Evolutionary conservation across 495 filamentous ascomycete species (phyloP), one percentile per base, ranked within the genome.

Genomic region (Neurospora sp.): DNA sequence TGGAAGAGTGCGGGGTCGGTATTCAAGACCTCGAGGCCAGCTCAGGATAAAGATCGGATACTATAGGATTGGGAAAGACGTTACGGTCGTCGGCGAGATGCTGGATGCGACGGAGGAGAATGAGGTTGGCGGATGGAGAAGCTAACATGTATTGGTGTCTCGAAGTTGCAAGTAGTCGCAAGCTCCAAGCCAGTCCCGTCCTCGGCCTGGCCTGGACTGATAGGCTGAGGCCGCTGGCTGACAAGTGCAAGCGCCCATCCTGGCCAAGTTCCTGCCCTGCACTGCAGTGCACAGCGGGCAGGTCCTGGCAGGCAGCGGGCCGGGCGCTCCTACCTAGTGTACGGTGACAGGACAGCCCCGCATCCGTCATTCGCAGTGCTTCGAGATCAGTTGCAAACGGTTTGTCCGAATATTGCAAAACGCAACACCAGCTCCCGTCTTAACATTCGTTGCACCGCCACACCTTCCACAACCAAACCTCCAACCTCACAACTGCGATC

Each of bases 121-220:
- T 69, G 71, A 60, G 71, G 37, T 60, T 60, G 71, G 54, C 11
- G 71, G 72, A 70, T 76, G 74, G 70, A 23, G 73, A 78, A 71
- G 46, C 49, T 5, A 46, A 71, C 72, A 76, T 35, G 70, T 74
- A 72, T 78, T 77, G 41, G 70, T 66, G 54, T 66, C 54, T 62
- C 20, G 27, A 66, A 66, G 54, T 66, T 66, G 54, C 54, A 66
- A 62, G 46, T 20, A 75, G 74, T 72, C 72, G 75, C 76, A 77
- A 79, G 76, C 78, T 79, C 78, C 76, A 69, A 71, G 70, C 27
- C 27, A 2, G 27, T 35, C 27, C 41, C 23, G 44, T 35, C 71
- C 44, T 35, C 54, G 54, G 54, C 54, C 54, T 66, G 54, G 54
- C 7, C 54, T 37, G 23, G 54, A 62, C 54, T 35, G 54, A 66